These are phyloP conservation scores for Euphorbia lathyris DNA, from an alignment of 345 rosid species.

Conservation along the genomic window DNA sequence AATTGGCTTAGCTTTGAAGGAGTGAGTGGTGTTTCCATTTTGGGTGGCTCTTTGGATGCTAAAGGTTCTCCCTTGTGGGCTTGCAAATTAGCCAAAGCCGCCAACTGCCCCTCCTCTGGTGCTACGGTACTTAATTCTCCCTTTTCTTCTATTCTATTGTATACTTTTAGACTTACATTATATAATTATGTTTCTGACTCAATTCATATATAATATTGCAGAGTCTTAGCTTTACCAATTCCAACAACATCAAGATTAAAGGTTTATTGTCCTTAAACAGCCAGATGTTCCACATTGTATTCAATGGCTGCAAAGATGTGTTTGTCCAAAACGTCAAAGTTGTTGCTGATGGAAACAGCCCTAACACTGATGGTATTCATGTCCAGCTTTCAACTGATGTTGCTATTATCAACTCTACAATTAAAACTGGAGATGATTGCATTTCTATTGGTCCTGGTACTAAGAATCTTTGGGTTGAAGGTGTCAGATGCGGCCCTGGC, in stretches of 20 bases:
- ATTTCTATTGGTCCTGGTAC: conserved; percentile 3
- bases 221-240: conserved; percentile 1
- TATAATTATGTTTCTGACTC: too few species aligned
- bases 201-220: too few species aligned
- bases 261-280: conserved; percentile 3
- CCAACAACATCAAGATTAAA: conserved; percentile 2
- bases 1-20: conserved; percentile 47
- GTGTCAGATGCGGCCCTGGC: conserved; percentile 4
- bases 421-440: conserved; percentile 1
- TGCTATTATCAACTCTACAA: background rate
- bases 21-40: conserved; percentile 43
- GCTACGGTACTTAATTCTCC: conserved; percentile 52
- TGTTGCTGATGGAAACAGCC: background rate
- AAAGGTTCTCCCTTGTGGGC: conserved; percentile 56
- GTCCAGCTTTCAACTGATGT: background rate
- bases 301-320: conserved; percentile 3
- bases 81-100: conserved; percentile 37
- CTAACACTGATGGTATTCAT: conserved; percentile 3
- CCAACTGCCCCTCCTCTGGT: conserved; percentile 46
- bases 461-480: background rate
- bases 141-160: background rate
- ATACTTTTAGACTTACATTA: background rate
- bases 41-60: conserved; percentile 57
- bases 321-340: background rate
- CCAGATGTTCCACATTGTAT: background rate